Conservation (phyloP, 768 basidiomycete genomes). For the Agaricus sinodeliciosus region DNA sequence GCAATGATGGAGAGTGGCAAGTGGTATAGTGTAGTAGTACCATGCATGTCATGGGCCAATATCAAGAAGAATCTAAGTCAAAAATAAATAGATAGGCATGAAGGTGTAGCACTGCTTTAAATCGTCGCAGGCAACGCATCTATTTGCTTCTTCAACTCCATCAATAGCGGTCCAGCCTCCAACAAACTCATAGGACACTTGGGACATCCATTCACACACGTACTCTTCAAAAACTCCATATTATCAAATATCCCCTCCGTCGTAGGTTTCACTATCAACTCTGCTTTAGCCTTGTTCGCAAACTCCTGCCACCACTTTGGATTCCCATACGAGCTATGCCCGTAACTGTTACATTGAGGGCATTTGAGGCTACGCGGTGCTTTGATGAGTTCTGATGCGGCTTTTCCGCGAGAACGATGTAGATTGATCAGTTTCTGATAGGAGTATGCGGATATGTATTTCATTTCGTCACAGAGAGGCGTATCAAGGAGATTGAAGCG, state of each 20-base stretch:
- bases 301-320: slow-evolving; percentile 75
- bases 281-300: slow-evolving; percentile 48
- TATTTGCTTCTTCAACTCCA: slow-evolving; percentile 47
- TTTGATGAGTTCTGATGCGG: slow-evolving; percentile 40
- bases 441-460: slow-evolving; percentile 56
- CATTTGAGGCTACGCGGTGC: slow-evolving; percentile 40
- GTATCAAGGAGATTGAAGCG: slow-evolving; percentile 44
- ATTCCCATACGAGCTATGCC: slow-evolving; percentile 33
- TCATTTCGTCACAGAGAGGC: slow-evolving; percentile 55
- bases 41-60: too few relatives aligned
- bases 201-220: slow-evolving; percentile 40
- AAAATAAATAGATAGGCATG: not conserved
- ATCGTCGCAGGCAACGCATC: slow-evolving; percentile 40
- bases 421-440: slow-evolving; percentile 63
- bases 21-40: too few relatives aligned
- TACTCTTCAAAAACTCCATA: slow-evolving; percentile 47
- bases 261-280: slow-evolving; percentile 49
- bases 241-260: slow-evolving; percentile 51
- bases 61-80: not conserved
- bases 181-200: slow-evolving; percentile 65
- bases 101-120: not conserved
- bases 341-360: slow-evolving; percentile 57
- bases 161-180: slow-evolving; percentile 51
- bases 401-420: slow-evolving; percentile 45
- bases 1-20: too few relatives aligned